Percentiles rank a stretch among this genome's conserved stretches.
phyloP scores from a whole-genome alignment of 306 rosid genomes.

The Prinsepia uniflora region DNA sequence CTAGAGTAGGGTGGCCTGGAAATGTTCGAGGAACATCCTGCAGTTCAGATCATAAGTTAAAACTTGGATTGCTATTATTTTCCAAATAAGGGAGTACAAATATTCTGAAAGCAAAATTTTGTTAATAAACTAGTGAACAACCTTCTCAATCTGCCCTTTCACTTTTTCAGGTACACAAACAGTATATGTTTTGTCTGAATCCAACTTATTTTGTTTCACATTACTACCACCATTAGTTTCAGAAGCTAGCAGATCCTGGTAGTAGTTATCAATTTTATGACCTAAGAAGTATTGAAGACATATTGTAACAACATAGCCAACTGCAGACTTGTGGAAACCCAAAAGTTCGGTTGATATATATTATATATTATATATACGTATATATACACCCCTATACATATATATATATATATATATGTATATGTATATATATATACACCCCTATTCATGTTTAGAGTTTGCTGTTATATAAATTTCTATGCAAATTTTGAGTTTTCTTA shows the following conservation, averaged over 20 bases:
- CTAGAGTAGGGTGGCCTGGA: constrained; percentile 99
- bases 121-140: constrained; percentile 21
- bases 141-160: constrained; percentile 99
- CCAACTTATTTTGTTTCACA: constrained; percentile 37
- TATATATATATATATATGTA: no score
- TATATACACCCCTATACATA: no score
- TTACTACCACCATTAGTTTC: constrained; percentile 50
- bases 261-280: constrained; percentile 80
- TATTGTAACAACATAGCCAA: no score
- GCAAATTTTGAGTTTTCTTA: no score
- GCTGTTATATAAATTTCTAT: no score
- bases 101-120: constrained; percentile 9
- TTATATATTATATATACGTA: no score
- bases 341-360: no score
- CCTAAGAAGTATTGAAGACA: no score
- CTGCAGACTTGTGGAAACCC: no score
- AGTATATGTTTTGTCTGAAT: constrained; percentile 45
- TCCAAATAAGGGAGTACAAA: constrained; percentile 1
- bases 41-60: constrained; percentile 26
- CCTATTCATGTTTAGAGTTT: no score
- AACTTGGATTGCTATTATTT: constrained; percentile 7
- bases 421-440: no score
- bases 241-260: constrained; percentile 70
- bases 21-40: constrained; percentile 99
- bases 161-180: constrained; percentile 72